These are phyloP conservation scores for Talaromyces stipitatus DNA, from an alignment of 495 filamentous ascomycete species.

Conservation along the genomic window DNA sequence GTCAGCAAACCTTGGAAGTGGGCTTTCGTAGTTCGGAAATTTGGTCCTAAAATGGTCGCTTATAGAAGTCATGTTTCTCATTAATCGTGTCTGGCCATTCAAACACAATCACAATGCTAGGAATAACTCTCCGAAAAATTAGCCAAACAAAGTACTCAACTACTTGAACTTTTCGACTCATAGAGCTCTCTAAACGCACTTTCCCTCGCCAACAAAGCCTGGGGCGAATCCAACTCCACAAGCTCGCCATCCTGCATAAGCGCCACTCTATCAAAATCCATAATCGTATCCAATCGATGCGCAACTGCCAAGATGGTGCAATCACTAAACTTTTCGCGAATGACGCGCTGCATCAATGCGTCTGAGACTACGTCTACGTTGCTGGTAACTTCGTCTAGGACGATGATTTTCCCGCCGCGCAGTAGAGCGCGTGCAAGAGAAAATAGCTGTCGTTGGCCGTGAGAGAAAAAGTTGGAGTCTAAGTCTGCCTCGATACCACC, in stretches of 20 bases:
- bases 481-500: slow-evolving; percentile 36
- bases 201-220: background rate
- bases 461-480: slow-evolving; percentile 34
- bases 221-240: slow-evolving; percentile 55
- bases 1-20: too few species aligned
- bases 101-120: too few species aligned
- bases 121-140: too few species aligned
- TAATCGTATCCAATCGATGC: slow-evolving; percentile 81
- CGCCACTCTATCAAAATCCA: slow-evolving; percentile 77
- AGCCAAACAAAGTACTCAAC: too few species aligned
- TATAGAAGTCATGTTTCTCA: too few species aligned
- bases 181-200: slow-evolving; percentile 6
- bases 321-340: slow-evolving; percentile 68
- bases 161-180: background rate
- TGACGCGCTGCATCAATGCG: slow-evolving; percentile 70
- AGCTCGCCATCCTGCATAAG: slow-evolving; percentile 71
- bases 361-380: slow-evolving; percentile 81
- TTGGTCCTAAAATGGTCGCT: too few species aligned
- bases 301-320: slow-evolving; percentile 76
- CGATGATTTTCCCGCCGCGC: slow-evolving; percentile 29
- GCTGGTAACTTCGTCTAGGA: slow-evolving; percentile 40
- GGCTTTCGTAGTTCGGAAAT: too few species aligned
- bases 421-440: slow-evolving; percentile 49
- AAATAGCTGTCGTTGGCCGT: slow-evolving; percentile 55
- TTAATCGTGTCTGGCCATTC: too few species aligned